Base-by-base conservation (phyloP, 805 yeast genomes). In the Metschnikowia cubensis region DNA sequence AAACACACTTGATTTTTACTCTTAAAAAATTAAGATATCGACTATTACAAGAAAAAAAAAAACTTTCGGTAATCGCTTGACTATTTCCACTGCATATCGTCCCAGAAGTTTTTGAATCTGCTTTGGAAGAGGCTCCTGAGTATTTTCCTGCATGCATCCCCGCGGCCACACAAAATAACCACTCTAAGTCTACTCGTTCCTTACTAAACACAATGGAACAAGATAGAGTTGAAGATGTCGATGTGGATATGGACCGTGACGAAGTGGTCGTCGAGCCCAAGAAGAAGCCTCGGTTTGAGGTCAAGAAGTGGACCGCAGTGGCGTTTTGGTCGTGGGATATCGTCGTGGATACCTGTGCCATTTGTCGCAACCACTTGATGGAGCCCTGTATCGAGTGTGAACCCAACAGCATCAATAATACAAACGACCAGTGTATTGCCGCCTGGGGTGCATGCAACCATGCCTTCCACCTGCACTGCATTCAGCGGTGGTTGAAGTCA, bases 311-410 rank as follows among this genome's bases (percentile, higher is more conserved):
- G 98, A 90, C 96, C 13, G 98, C 98, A 0, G 99, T 94, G 44
- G 98, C 98, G n/a, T 89, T 94, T 66, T 94, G 99, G 99, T 89
- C 97, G 0, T 94, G 99, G 99, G 81, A 89, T 70, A 87, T 89
- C 53, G 92, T 84, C 34, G 92, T 89, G 49, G 99, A 95, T 57
- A 89, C 89, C 49, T 94, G 99, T 75, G 98, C 99, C 36, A 94
- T 94, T 66, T 94, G 99, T 77, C 81, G 98, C 65, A 94, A 92
- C 69, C 97, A 92, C 69, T 79, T 94, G 58, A 94, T 94, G 99
- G 99, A 94, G 63, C 94, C 94, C 15, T 94, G 99, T 67, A 87
- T 94, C 57, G 98, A 91, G 67, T 94, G 99, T 66, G 96, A 89
- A 67, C 95, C 96, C 25, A 84, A 84, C 63, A 83, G 82, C 42